phyloP scores from a whole-genome alignment of 129 eudicot species.

The Saussurea involucrata region DNA sequence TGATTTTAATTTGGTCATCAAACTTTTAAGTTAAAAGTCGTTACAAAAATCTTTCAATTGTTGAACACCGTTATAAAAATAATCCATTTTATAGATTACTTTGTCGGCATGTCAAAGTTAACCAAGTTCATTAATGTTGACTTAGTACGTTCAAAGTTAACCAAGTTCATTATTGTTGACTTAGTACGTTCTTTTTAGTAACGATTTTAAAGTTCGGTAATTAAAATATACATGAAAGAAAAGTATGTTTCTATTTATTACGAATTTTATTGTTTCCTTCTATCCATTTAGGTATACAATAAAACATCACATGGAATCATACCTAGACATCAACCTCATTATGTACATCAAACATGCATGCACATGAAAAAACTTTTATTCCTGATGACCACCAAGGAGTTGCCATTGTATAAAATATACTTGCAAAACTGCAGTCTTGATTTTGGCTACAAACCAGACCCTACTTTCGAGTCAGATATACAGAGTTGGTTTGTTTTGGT shows the following conservation, averaged over 20 bases:
- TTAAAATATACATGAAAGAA: background rate
- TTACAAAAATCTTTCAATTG: no score
- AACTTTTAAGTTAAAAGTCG: no score
- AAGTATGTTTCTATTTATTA: background rate
- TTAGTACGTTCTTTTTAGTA: no score
- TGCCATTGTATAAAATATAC: background rate
- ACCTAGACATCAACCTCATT: slow-evolving; percentile 1
- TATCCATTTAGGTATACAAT: slow-evolving; percentile 2
- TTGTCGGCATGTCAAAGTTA: no score
- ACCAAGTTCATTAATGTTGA: no score
- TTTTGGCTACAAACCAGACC: background rate
- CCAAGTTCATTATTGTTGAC: no score
- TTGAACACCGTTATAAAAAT: no score
- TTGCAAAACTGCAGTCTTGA: slow-evolving; percentile 10
- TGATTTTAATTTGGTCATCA: no score
- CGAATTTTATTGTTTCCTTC: background rate
- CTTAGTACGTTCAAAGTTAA: no score
- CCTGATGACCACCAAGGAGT: background rate
- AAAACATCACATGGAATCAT: background rate
- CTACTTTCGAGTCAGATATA: background rate
- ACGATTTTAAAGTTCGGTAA: background rate
- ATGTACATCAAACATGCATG: slow-evolving; percentile 18
- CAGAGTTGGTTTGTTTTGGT: background rate
- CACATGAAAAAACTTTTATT: slow-evolving; percentile 1
- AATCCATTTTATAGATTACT: no score